A percentile compares a stretch with the other conserved stretches of the same genome.
phyloP scores from a whole-genome alignment of 352 stramenopile species.

The Phytophthora crassamura region DNA sequence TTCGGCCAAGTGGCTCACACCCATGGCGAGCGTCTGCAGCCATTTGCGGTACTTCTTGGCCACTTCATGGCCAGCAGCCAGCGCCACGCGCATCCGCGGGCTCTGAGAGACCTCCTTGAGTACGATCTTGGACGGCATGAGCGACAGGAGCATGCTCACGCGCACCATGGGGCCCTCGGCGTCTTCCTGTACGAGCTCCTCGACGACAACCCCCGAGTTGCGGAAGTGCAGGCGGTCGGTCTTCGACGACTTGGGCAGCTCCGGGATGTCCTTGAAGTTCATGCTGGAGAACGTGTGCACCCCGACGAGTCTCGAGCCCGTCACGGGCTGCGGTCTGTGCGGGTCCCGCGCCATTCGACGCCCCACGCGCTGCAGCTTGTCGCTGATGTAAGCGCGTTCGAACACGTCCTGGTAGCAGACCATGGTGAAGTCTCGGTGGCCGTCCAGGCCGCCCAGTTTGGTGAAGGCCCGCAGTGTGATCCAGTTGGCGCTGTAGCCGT shows the following conservation, averaged over 20 bases:
- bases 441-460: conserved; percentile 35
- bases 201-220: conserved; percentile 56
- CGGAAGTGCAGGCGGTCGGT: conserved; percentile 55
- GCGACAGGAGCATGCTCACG: conserved; percentile 58
- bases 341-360: conserved; percentile 17
- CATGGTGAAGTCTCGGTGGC: conserved; percentile 59
- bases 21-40: conserved; percentile 47
- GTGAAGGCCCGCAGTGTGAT: conserved; percentile 44
- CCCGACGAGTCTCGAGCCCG: conserved; percentile 32
- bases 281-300: conserved; percentile 61
- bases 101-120: conserved; percentile 39
- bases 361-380: conserved; percentile 25
- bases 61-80: conserved; percentile 23
- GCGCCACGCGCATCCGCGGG: conserved; percentile 27
- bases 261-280: conserved; percentile 64
- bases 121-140: conserved; percentile 48
- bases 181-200: conserved; percentile 43
- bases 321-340: conserved; percentile 26
- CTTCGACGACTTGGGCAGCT: conserved; percentile 46
- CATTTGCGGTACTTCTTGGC: conserved; percentile 60
- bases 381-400: conserved; percentile 27
- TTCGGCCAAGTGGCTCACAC: conserved; percentile 46
- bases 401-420: conserved; percentile 66
- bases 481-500: conserved; percentile 64
- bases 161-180: conserved; percentile 42